A percentile compares a stretch with the other conserved stretches of the same genome.
Evolutionary conservation across 805 yeast species (phyloP).

Genomic region (Torulaspora maleeae): DNA sequence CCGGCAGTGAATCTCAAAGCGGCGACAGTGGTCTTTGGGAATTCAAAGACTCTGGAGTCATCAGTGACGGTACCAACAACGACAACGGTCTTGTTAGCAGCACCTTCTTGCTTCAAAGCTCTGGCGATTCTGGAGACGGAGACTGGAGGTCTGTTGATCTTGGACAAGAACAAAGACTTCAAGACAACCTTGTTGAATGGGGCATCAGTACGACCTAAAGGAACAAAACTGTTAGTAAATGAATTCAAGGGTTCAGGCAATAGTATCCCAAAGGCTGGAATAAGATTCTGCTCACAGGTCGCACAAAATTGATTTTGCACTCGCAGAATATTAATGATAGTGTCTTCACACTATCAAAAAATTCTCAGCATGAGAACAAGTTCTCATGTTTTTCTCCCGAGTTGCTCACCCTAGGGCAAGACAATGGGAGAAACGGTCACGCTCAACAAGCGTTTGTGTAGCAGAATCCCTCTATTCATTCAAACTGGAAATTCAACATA

Average conservation of each 20-base stretch:
- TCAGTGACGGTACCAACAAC: conserved; percentile 99
- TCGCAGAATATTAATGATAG: conserved; percentile 33
- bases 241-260: conserved; percentile 18
- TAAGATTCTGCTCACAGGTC: conserved; percentile 47
- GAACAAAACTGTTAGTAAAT: conserved; percentile 37
- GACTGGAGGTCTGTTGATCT: conserved; percentile 99
- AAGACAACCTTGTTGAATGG: conserved; percentile 97
- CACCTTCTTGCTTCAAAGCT: conserved; percentile 77
- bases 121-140: conserved; percentile 87
- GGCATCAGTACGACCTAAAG: conserved; percentile 93
- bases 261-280: conserved; percentile 5
- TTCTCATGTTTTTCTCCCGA: conserved; percentile 3
- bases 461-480: conserved; percentile 25
- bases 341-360: conserved; percentile 5
- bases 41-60: conserved; percentile 86
- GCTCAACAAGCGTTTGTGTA: conserved; percentile 10
- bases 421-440: conserved; percentile 1
- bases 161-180: conserved; percentile 91
- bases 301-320: conserved; percentile 33
- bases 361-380: background rate
- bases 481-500: conserved; percentile 48
- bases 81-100: conserved; percentile 87
- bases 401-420: background rate
- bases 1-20: conserved; percentile 99
- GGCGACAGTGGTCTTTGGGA: conserved; percentile 97